Evolutionary conservation across 306 rosid genomes (phyloP).

Genomic region (Cercis canadensis): DNA sequence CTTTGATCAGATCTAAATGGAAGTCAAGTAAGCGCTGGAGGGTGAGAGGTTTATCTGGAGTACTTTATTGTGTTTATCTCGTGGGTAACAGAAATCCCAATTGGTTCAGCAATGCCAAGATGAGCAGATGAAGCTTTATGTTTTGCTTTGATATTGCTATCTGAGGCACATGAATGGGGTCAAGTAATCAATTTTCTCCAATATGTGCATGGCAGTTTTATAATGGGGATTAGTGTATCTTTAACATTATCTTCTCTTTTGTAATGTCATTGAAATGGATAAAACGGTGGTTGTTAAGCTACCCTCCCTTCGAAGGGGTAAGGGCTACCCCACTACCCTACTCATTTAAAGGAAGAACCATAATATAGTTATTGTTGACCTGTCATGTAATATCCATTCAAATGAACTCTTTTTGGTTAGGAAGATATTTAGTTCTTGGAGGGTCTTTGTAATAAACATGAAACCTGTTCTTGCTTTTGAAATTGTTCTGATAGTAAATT

Average conservation of each 20-base stretch:
- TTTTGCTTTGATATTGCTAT: conserved; percentile 7
- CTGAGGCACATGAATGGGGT: conserved; percentile 19
- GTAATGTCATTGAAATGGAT: too few species aligned
- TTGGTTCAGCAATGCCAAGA: not conserved
- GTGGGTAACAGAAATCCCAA: conserved; percentile 1
- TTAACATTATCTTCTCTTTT: too few species aligned
- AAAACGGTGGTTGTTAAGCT: too few species aligned
- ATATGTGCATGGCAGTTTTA: too few species aligned
- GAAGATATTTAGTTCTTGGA: not conserved
- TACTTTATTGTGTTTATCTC: conserved; percentile 8
- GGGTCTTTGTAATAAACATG: conserved; percentile 22
- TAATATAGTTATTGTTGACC: conserved; percentile 36
- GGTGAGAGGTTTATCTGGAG: conserved; percentile 40
- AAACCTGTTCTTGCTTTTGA: conserved; percentile 1
- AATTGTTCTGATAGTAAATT: too few species aligned
- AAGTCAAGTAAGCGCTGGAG: conserved; percentile 47
- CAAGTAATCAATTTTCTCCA: too few species aligned
- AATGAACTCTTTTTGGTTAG: not conserved
- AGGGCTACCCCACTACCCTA: too few species aligned
- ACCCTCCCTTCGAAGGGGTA: too few species aligned
- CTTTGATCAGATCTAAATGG: conserved; percentile 66
- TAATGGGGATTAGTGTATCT: too few species aligned
- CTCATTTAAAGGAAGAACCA: conserved; percentile 2
- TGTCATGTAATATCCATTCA: conserved; percentile 44
- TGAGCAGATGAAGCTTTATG: conserved; percentile 2